Evolutionary conservation across 306 rosid species (phyloP), one percentile per base, ranked within the genome.

Genomic region (Delonix regia): DNA sequence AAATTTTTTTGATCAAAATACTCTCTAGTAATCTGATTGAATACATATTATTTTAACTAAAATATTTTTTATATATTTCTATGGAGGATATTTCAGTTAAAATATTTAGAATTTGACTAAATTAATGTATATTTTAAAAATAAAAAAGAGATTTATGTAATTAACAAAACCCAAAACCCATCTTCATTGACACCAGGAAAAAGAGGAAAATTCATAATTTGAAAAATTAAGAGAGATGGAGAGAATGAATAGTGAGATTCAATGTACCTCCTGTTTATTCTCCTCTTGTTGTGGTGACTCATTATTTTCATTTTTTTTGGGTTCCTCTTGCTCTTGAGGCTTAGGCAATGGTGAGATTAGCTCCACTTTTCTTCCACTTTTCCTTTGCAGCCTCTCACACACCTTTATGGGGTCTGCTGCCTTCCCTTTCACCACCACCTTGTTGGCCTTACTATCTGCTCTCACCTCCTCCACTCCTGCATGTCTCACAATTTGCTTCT

Each of bases 321-420:
- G 2, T 34, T 41, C 6, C 3, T 41, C 47, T 9, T 89, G 92
- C 67, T 88, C 90, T 2, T 74, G 62, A 10, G 97, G 97, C 62
- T 90, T 87, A 0, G 99, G 97, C 88, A 92, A 83, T 77, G 97
- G 97, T 67, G 97, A 92, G 78, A 90, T 87, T 34, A 92, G 78
- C 77, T 90, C 92, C 60, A 92, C 97, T 85, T 92, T 92, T 63
- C 88, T 86, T 18, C 97, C 97, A 81, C 97, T 90, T 86, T 92
- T 92, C 97, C 83, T 90, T 82, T 89, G 90, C 47, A 92, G 80
- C 83, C 97, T 89, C 86, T 87, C 92, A 74, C 81, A 78, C 24
- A 92, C 94, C 85, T 90, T 90, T 68, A 87, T 83, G 79, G 97
- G 97, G 91, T 92, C 91, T 86, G 90, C 97, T 76, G 87, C 86